Base-by-base conservation (phyloP, 441 rosid genomes). In the Isatis lusitanica region DNA sequence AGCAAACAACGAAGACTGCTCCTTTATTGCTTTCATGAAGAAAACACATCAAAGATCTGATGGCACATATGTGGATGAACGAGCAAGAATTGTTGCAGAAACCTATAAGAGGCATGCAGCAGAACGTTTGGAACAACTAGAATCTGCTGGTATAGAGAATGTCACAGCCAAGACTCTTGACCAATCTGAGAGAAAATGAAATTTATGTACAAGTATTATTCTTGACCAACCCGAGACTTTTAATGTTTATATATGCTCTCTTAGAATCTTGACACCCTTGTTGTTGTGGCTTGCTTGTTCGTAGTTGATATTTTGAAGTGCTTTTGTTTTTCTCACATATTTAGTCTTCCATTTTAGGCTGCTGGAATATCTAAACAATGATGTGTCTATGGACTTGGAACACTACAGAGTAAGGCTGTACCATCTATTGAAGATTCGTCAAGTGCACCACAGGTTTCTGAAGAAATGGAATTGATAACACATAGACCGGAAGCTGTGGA, bases 1-100 rank as follows among this genome's bases (percentile, higher is more conserved):
- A 51, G 61, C 60, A 66, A 66, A 51, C 71, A 66, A 66, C 42
- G 48, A 51, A 51, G 48, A 66, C 15, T 52, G 1, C 26, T 66
- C 61, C 8, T 24, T 36, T 2, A 66, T 66, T 38, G 26, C 15
- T 36, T 60, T 66, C 10, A 51, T 66, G 50, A 66, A 51, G 11
- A 66, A 66, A 39, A 51, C 59, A 18, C 59, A 65, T 36, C 70
- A 50, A 4, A 65, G 39, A 15, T 18, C 9, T 50, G 47, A 65
- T 26, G 59, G 59, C 18, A 48, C 70, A 1, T 35, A 48, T 16
- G 59, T 50, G 9, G 70, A 65, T 65, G 33, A 50, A 5, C 17
- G 59, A 18, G 59, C 59, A 11, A 5, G 9, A 9, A 17, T 66
- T 31, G 16, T 61, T 61, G 66, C 18, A 40, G 50, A 61, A 40